Evolutionary conservation across 768 basidiomycete genomes (phyloP), one percentile per base, ranked within the genome.

Genomic region (Russula sp.): DNA sequence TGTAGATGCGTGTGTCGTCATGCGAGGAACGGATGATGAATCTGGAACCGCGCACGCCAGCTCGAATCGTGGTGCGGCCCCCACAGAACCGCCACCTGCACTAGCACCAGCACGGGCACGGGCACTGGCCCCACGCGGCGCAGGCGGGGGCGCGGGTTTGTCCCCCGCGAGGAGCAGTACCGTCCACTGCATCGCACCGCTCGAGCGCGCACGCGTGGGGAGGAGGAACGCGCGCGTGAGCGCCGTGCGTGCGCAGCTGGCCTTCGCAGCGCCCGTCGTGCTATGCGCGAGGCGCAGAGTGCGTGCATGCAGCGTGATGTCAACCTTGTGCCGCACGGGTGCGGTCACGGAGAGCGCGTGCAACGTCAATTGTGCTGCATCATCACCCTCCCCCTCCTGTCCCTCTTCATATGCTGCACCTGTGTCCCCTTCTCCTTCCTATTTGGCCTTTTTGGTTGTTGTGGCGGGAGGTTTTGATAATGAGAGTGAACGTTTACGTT

Each of bases 251-350:
- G n/a, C n/a, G n/a, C n/a, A n/a, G n/a, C n/a, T n/a, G n/a, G n/a
- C n/a, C n/a, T n/a, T n/a, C n/a, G n/a, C n/a, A n/a, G n/a, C n/a
- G n/a, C n/a, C n/a, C n/a, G n/a, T n/a, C n/a, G 74, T 68, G 0
- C 83, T 75, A 69, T 85, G 77, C 3, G 75, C 73, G 67, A 90
- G 78, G 7, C 75, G 76, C 59, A 90, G 75, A 7, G 81, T 74
- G 20, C 74, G 71, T 22, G 75, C 67, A 67, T 83, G 77, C 41
- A 88, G 73, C 3, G 80, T 79, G 67, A 90, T 78, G 67, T 90
- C 82, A 42, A 86, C 80, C 64, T 88, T 90, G 74, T 87, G 89
- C 55, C 90, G 84, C 55, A 90, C 71, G 13, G 89, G 89, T 0
- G 88, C 83, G 11, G 85, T 83, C n/a, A 79, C 75, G 34, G 88